Evolutionary conservation across 768 basidiomycete genomes (phyloP).

Genomic region (Mycena haematopus): DNA sequence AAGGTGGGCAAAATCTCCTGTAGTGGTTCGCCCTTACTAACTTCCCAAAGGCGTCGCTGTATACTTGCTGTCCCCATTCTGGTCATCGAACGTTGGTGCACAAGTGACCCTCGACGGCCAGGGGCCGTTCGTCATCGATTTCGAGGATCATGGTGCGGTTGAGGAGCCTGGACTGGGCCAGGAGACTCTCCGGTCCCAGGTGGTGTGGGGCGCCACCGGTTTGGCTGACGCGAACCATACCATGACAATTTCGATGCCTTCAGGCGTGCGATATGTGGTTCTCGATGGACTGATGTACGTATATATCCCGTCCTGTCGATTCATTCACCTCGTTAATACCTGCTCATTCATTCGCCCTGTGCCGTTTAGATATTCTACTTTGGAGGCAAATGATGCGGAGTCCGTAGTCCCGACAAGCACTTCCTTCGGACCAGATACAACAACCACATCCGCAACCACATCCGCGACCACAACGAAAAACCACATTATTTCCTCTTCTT

Average conservation of each 20-base stretch:
- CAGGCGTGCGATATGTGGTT: background rate
- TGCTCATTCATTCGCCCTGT: too few species aligned
- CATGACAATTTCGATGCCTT: slow-evolving; percentile 11
- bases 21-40: background rate
- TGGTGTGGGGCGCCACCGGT: slow-evolving; percentile 13
- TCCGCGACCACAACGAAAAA: slow-evolving; percentile 2
- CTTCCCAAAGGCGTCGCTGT: slow-evolving; percentile 16
- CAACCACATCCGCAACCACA: background rate
- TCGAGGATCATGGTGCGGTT: slow-evolving; percentile 4
- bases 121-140: slow-evolving; percentile 14
- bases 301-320: background rate
- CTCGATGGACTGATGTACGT: slow-evolving; percentile 22
- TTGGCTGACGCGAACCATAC: slow-evolving; percentile 10
- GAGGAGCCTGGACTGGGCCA: background rate
- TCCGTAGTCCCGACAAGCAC: background rate
- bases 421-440: background rate
- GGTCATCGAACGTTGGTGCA: slow-evolving; percentile 17
- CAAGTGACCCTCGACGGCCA: slow-evolving; percentile 16
- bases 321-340: background rate
- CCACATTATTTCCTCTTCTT: background rate
- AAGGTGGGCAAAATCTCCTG: slow-evolving; percentile 2
- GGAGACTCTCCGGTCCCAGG: slow-evolving; percentile 14
- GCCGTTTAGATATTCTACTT: slow-evolving; percentile 12
- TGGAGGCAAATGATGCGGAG: background rate
- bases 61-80: slow-evolving; percentile 19